phyloP scores from a whole-genome alignment of 768 basidiomycete species.

The Paxillus rubicundulus region DNA sequence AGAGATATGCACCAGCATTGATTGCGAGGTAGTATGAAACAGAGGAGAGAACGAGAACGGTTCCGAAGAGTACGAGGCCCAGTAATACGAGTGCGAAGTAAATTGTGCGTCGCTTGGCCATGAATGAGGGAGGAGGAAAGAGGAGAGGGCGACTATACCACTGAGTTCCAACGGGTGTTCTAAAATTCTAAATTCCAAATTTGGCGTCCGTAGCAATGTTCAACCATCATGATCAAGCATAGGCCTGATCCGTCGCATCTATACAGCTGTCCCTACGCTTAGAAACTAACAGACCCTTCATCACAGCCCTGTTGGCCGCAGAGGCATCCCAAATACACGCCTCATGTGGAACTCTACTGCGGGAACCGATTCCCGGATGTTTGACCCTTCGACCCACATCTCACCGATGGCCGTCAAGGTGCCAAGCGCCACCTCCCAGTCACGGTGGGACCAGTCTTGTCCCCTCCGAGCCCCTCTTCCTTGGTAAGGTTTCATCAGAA shows the following conservation, averaged over 20 bases:
- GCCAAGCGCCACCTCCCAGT: conserved; percentile 57
- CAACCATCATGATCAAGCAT: no score
- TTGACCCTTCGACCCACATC: conserved; percentile 51
- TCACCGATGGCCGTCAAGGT: conserved; percentile 48
- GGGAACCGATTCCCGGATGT: conserved; percentile 50
- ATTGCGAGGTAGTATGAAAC: conserved; percentile 89
- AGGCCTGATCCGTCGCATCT: no score
- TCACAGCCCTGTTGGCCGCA: conserved; percentile 43
- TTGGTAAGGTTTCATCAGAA: conserved; percentile 48
- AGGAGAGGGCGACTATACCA: neutral
- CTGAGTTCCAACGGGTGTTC: neutral
- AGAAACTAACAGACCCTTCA: neutral
- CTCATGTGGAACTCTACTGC: conserved; percentile 49
- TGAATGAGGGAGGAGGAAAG: conserved; percentile 18
- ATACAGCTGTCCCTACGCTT: no score
- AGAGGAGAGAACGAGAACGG: conserved; percentile 87
- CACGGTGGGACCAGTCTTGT: conserved; percentile 68
- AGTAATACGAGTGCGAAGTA: conserved; percentile 53
- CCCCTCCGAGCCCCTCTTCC: conserved; percentile 59
- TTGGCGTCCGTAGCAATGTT: no score
- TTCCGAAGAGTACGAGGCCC: conserved; percentile 80
- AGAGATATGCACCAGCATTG: conserved; percentile 72
- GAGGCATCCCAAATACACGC: conserved; percentile 44
- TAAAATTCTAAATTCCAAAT: neutral
- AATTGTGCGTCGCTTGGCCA: conserved; percentile 46